These are phyloP conservation scores for Aureobasidium sp. DNA, from an alignment of 2,329 filamentous ascomycete species.

Conservation along the genomic window DNA sequence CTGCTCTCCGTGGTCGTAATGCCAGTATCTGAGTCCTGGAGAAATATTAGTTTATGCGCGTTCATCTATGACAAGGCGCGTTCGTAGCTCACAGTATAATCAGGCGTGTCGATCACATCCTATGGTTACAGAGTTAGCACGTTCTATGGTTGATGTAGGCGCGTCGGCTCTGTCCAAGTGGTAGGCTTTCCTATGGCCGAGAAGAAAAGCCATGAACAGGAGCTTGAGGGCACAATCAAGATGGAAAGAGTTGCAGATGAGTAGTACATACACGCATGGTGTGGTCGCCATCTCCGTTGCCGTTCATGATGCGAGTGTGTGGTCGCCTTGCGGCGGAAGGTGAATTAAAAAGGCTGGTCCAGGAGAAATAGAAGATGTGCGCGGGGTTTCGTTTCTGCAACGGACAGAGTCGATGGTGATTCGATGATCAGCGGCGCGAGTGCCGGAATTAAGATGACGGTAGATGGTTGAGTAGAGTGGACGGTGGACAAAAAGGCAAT, in stretches of 20 bases:
- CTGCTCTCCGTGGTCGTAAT: slow-evolving; percentile 72
- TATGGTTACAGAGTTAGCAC: slow-evolving; percentile 1
- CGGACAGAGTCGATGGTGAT: slow-evolving; percentile 8
- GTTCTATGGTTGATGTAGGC: neutral
- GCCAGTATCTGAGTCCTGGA: slow-evolving; percentile 54
- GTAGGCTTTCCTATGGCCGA: neutral
- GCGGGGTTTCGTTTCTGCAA: neutral
- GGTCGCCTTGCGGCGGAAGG: slow-evolving; percentile 14
- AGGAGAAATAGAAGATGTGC: slow-evolving; percentile 3
- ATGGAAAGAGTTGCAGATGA: neutral
- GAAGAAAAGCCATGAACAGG: neutral
- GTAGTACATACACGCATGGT: slow-evolving; percentile 15
- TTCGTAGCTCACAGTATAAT: slow-evolving; percentile 44
- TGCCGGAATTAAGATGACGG: neutral
- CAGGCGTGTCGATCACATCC: slow-evolving; percentile 52
- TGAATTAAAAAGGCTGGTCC: slow-evolving; percentile 4
- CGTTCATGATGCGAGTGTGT: slow-evolving; percentile 18
- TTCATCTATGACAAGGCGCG: neutral
- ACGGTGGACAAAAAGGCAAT: neutral
- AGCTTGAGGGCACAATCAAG: neutral
- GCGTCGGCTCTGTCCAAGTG: neutral
- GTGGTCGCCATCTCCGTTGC: slow-evolving; percentile 17
- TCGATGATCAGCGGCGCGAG: neutral
- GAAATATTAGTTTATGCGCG: neutral
- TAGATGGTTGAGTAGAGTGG: neutral